phyloP scores from a whole-genome alignment of 2,329 filamentous ascomycete species.

The Pezicula carpinea region DNA sequence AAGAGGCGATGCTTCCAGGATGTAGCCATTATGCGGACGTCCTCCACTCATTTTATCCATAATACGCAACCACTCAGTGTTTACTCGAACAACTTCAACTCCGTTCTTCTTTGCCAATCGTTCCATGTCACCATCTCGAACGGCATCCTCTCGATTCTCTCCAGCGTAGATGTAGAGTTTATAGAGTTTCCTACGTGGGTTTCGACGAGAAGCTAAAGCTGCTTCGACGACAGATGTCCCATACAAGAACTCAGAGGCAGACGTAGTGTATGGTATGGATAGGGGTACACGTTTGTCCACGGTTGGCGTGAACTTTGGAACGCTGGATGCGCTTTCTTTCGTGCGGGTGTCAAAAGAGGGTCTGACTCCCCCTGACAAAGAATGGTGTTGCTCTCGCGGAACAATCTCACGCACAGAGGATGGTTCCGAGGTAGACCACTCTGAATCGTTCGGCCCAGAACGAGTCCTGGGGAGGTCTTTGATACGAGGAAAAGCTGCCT shows the following conservation, averaged over 20 bases:
- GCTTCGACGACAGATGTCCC: constrained; percentile 77
- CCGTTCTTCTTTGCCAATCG: constrained; percentile 42
- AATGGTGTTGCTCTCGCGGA: too few species aligned
- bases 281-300: constrained; percentile 24
- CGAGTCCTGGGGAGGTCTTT: not conserved
- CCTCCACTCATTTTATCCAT: constrained; percentile 80
- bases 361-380: too few species aligned
- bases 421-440: too few species aligned
- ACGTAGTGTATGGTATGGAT: constrained; percentile 67
- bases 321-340: too few species aligned
- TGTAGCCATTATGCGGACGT: constrained; percentile 83
- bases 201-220: constrained; percentile 55
- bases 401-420: too few species aligned
- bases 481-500: too few species aligned
- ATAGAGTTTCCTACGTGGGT: constrained; percentile 68
- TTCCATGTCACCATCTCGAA: constrained; percentile 40
- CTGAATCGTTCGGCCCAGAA: not conserved
- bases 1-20: constrained; percentile 82
- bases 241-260: constrained; percentile 88
- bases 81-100: constrained; percentile 54
- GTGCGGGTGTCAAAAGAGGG: too few species aligned
- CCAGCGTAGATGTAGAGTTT: constrained; percentile 73
- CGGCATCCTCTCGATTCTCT: constrained; percentile 45
- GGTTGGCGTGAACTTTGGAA: not conserved
- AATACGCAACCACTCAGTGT: constrained; percentile 56